Conservation (phyloP, 768 basidiomycete species). For the Macrolepiota albuminosa region DNA sequence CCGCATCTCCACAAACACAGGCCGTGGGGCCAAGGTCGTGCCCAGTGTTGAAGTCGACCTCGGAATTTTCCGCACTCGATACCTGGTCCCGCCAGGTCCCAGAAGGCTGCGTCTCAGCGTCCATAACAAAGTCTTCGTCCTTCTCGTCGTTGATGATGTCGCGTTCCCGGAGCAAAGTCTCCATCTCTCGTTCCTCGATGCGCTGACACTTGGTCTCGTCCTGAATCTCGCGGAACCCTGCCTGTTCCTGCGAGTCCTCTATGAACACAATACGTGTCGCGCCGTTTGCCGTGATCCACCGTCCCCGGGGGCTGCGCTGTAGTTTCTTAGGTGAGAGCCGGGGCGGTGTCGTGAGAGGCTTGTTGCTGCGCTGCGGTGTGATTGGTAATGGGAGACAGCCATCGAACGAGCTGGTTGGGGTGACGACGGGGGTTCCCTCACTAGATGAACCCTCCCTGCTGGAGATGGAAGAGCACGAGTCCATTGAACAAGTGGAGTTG, state of each 20-base stretch:
- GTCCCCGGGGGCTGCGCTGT: slow-evolving; percentile 11
- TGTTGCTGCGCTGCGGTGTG: slow-evolving; percentile 4
- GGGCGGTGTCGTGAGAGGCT: slow-evolving; percentile 6
- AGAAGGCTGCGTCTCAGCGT: background rate
- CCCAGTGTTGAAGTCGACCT: background rate
- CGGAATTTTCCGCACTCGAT: background rate
- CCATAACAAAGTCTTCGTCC: slow-evolving; percentile 1
- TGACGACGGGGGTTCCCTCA: background rate
- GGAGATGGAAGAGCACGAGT: slow-evolving; percentile 4
- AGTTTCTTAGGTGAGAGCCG: slow-evolving; percentile 7
- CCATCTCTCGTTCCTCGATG: slow-evolving; percentile 11
- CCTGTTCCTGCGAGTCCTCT: slow-evolving; percentile 1
- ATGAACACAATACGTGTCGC: slow-evolving; percentile 5
- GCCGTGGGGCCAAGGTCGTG: background rate
- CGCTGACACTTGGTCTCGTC: background rate
- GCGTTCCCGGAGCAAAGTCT: slow-evolving; percentile 6
- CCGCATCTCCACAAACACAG: background rate
- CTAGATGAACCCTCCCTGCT: slow-evolving; percentile 1
- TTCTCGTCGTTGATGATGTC: background rate
- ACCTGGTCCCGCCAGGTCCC: background rate
- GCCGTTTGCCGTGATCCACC: slow-evolving; percentile 5
- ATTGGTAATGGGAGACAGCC: background rate
- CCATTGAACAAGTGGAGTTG: background rate
- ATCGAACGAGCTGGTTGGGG: slow-evolving; percentile 5
- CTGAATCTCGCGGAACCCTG: slow-evolving; percentile 2